Evolutionary conservation across 371 early-diverging fungal species (phyloP), one percentile per base, ranked within the genome.

Genomic region (Mucor mucedo): DNA sequence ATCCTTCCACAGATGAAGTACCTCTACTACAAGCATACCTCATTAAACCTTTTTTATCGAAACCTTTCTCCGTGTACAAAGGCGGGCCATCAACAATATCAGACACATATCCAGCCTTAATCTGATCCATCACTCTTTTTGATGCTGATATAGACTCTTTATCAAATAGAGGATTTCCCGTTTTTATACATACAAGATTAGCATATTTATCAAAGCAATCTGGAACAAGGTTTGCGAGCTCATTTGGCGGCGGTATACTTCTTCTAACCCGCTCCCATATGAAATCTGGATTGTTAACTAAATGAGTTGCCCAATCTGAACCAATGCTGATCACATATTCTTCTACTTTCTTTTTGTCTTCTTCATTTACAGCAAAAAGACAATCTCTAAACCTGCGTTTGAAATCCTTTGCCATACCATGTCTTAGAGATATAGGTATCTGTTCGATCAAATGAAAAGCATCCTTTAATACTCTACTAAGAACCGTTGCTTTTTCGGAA

Each of bases 1-100:
- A 58, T 38, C 53, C 39, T n/a, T 53, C 53, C 16, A 53, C 53
- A 2, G 42, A 56, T 38, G 40, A 41, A 7, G 56, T 56, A 14
- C 44, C 56, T 41, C 42, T 16, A 42, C 40, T 42, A 16, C 56
- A 56, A 6, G 13, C 29, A 14, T 56, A 56, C 11, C 56, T 5
- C 56, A 56, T 56, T 2, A 56, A 29, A 0, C 56, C 42, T 28
- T 56, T 29, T 56, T 42, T 56, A 30, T 56, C 44, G 2, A 29
- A 2, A 4, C 44, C 56, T 56, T 42, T 56, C 9, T 56, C 30
- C 11, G 42, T 42, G 28, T 56, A 56, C 16, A 56, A 42, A 28
- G 56, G 56, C 5, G 44, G 45, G 4, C 45, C 56, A 5, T 42
- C 42, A 2, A 9, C 30, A 9, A 56, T 6, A 45, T 58, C 47